These are phyloP conservation scores for Xylariaceae sp. DNA, from an alignment of 2,329 filamentous ascomycete genomes.

Conservation along the genomic window DNA sequence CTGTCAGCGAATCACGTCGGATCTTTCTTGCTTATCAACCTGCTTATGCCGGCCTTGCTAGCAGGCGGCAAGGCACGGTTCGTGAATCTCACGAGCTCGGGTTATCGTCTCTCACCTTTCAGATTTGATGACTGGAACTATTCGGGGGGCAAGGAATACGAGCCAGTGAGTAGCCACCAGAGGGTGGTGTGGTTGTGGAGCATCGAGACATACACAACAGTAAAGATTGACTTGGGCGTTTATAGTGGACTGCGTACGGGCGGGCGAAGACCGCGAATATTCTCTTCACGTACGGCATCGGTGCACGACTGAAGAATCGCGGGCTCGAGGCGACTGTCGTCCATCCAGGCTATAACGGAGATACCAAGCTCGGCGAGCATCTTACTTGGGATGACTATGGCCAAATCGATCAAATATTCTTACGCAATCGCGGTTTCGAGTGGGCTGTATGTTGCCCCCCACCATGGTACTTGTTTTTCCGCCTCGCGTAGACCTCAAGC, in stretches of 20 bases:
- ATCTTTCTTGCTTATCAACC: slow-evolving; percentile 44
- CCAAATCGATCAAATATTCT: slow-evolving; percentile 20
- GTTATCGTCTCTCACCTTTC: slow-evolving; percentile 36
- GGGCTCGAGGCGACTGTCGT: slow-evolving; percentile 32
- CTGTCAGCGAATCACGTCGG: slow-evolving; percentile 48
- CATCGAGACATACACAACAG: too few species aligned
- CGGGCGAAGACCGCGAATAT: slow-evolving; percentile 48
- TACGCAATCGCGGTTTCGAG: slow-evolving; percentile 18
- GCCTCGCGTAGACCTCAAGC: too few species aligned
- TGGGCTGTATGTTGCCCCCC: slow-evolving; percentile 7
- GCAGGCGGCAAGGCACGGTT: slow-evolving; percentile 36
- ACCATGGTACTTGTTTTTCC: too few species aligned
- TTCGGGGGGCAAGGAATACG: slow-evolving; percentile 33
- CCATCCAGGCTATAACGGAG: slow-evolving; percentile 31
- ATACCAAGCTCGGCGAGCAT: slow-evolving; percentile 27
- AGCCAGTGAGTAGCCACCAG: too few species aligned
- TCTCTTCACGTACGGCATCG: slow-evolving; percentile 35
- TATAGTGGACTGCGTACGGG: slow-evolving; percentile 42
- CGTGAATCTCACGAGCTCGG: slow-evolving; percentile 39
- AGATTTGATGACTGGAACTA: slow-evolving; percentile 42
- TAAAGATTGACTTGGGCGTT: too few species aligned
- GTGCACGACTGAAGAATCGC: slow-evolving; percentile 27
- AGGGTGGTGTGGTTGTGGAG: too few species aligned
- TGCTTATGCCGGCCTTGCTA: slow-evolving; percentile 41
- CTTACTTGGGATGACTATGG: slow-evolving; percentile 17